Evolutionary conservation across 805 yeast species (phyloP).

Genomic region (Millerozyma miso): DNA sequence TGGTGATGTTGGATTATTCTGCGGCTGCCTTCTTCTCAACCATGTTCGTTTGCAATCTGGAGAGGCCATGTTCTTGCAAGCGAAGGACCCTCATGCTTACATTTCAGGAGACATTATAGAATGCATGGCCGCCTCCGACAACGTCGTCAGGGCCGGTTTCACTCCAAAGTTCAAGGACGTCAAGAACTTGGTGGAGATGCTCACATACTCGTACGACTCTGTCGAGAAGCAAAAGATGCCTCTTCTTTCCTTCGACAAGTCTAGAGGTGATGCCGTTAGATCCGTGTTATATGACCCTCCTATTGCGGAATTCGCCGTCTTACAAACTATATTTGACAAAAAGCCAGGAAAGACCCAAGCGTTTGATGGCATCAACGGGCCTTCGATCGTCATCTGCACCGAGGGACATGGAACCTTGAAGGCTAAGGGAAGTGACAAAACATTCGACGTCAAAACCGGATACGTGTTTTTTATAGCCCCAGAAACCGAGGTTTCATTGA

Average conservation of each 20-base stretch:
- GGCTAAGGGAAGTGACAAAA: constrained; percentile 36
- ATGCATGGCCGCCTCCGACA: constrained; percentile 99
- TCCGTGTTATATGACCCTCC: constrained; percentile 87
- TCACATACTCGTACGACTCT: constrained; percentile 83
- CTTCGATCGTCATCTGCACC: constrained; percentile 81
- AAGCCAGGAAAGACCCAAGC: constrained; percentile 47
- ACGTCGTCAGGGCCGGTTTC: constrained; percentile 97
- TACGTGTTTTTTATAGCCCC: constrained; percentile 85
- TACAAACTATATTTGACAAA: constrained; percentile 63
- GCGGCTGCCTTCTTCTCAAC: constrained; percentile 90
- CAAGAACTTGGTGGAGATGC: constrained; percentile 78
- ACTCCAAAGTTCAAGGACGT: constrained; percentile 99
- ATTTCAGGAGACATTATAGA: constrained; percentile 96
- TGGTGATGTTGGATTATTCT: constrained; percentile 88
- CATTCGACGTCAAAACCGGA: constrained; percentile 54
- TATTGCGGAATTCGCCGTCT: constrained; percentile 92
- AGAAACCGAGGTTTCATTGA: constrained; percentile 57
- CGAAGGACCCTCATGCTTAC: constrained; percentile 98
- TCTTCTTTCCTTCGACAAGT: constrained; percentile 52
- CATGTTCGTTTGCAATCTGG: constrained; percentile 81
- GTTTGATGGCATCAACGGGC: constrained; percentile 70
- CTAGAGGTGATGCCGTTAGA: constrained; percentile 58
- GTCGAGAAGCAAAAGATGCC: constrained; percentile 93
- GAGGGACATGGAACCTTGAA: constrained; percentile 67
- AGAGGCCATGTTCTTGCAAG: constrained; percentile 94